Evolutionary conservation across 2,329 filamentous ascomycete genomes (phyloP), one percentile per base, ranked within the genome.

Genomic region (Monosporascus ibericus): DNA sequence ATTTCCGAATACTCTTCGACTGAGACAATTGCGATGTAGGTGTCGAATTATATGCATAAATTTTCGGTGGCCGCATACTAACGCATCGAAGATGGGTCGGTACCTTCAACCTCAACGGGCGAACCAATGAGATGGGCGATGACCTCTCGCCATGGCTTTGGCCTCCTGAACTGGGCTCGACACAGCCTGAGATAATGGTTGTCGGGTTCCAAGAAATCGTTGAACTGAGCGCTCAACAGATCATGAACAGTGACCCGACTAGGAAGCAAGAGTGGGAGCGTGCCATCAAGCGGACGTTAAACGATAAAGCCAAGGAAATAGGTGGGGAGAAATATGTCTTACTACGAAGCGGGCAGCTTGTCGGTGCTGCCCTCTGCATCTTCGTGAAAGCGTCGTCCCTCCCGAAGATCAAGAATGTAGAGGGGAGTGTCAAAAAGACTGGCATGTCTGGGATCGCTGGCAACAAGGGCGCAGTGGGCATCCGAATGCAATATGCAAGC

Each of bases 121-220:
- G 88, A 51, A 91, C 87, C 1, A 76, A 85, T 53, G 91, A 92
- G 3, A 78, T 91, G 24, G 79, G 85, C 20, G 80, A 90, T 57
- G 92, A 97, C 65, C 75, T 99, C 14, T 87, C 88, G 0, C 77
- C 86, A 2, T 99, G 94, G 94, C 75, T 99, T 4, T 91, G 88
- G 64, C 88, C 89, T 0, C 72, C 79, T 4, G 68, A 69, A 39
- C 63, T 78, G 9, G 78, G 82, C 5, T 69, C 82, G 3, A 76
- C 81, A 47, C 84, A 88, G 55, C 92, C 94, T 6, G 88, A 92
- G 53, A 88, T 99, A 38, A 85, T 95, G 49, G 91, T 88, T 7
- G 86, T 96, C 17, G 94, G 90, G 0, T 97, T 99, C 63, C 94
- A 99, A 66, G 94, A 99, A 70, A 97, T 99, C 57, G 94, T 99